Base-by-base conservation (phyloP, 2,329 filamentous ascomycete species). In the Beauveria bassiana region DNA sequence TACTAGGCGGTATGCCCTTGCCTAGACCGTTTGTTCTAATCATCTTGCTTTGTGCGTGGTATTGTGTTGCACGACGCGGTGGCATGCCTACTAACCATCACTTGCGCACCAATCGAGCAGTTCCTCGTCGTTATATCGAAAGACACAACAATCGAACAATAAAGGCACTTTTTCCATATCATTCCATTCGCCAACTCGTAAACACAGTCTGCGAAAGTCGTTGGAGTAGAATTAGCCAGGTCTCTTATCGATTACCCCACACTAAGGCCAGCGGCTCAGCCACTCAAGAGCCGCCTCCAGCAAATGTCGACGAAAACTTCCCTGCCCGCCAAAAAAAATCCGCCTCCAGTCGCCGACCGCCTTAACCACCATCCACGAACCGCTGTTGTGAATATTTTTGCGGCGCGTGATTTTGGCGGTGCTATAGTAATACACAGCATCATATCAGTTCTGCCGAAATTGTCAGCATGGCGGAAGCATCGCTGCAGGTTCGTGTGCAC, bases 401-500 rank as follows among this genome's bases (percentile, higher is more conserved):
- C 51, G 47, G 59, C 43, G 59, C 38, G 43, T 51, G 49, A 54
- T 47, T 49, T 14, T 16, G 42, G 58, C 50, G n/a, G 58, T 40
- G 22, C 26, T 42, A 26, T 26, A 46, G 24, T 42, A 9, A 47
- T n/a, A 54, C 22, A 18, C 50, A 54, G 42, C 28, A 49, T 18
- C 9, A 26, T 20, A 9, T 24, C 12, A 28, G 14, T 31, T 47
- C 40, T 42, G 42, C 26, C 28, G 31, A 55, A 26, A 42, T 12
- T 18, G n/a, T 61, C 62, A 70, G 62, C 51, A 80, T 80, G 78
- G 73, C 73, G 65, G 77, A 79, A 59, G 72, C 75, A 61, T 75
- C 77, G 66, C 70, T 80, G 67, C 77, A 80, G 76, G 78, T 80
- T 72, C 67, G 77, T 78, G 66, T 53, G 61, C 62, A 66, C 59